A percentile compares a stretch with the other conserved stretches of the same genome.
Conservation (phyloP, 2,329 filamentous ascomycete species). For the Colletotrichum sp. region DNA sequence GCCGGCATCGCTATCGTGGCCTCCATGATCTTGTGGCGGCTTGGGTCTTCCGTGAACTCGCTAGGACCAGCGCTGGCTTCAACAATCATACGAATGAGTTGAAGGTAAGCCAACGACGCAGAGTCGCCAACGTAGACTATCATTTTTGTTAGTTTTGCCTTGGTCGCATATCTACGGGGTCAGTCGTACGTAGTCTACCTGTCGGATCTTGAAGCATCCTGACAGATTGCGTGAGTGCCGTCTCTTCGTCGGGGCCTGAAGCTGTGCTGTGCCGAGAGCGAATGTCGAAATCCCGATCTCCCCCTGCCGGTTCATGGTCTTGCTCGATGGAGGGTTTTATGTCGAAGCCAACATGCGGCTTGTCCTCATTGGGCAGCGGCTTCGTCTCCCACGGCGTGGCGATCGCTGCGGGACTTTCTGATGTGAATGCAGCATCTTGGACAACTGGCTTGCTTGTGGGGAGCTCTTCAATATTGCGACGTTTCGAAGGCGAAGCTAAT, state of each 20-base stretch:
- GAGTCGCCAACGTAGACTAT: slow-evolving; percentile 68
- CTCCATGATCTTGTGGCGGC: slow-evolving; percentile 62
- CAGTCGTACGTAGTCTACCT: slow-evolving; percentile 56
- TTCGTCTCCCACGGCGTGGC: slow-evolving; percentile 11
- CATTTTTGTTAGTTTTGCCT: not conserved
- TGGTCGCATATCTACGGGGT: not conserved
- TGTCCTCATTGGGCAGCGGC: not conserved
- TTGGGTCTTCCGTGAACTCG: slow-evolving; percentile 62
- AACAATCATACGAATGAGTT: slow-evolving; percentile 65
- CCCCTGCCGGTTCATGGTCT: not conserved
- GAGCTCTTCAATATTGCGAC: slow-evolving; percentile 18
- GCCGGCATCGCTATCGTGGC: slow-evolving; percentile 52
- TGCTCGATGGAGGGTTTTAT: slow-evolving; percentile 10
- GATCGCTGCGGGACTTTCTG: slow-evolving; percentile 7
- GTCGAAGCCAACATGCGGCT: slow-evolving; percentile 3
- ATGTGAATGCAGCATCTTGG: not conserved
- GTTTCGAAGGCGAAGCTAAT: slow-evolving; percentile 19
- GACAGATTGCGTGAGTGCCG: slow-evolving; percentile 57
- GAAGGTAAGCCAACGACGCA: slow-evolving; percentile 64
- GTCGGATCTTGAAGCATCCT: slow-evolving; percentile 66
- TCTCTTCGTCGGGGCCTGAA: slow-evolving; percentile 59
- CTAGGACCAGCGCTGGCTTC: slow-evolving; percentile 58
- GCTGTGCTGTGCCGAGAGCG: slow-evolving; percentile 41
- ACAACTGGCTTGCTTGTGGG: not conserved
- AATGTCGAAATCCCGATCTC: slow-evolving; percentile 13